Percentiles rank a stretch among this genome's conserved stretches.
phyloP scores from a whole-genome alignment of 2,329 filamentous ascomycete species.

The Blastomyces gilchristii region DNA sequence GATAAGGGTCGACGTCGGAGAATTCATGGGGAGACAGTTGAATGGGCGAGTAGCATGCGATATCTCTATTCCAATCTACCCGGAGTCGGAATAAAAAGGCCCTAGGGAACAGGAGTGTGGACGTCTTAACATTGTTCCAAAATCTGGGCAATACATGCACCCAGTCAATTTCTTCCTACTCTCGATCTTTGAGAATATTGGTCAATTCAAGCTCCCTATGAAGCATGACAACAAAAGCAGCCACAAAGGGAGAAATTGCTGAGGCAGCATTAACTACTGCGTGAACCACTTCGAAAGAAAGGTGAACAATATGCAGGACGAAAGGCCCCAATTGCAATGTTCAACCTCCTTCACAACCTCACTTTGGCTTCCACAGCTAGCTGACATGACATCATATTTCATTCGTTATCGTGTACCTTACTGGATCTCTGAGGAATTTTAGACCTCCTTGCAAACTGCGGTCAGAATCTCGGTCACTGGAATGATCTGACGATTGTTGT shows the following conservation, averaged over 20 bases:
- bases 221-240: too few relatives aligned
- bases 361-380: background rate
- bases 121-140: background rate
- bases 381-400: background rate
- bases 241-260: too few relatives aligned
- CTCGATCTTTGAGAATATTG: background rate
- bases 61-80: background rate
- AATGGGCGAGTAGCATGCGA: too few relatives aligned
- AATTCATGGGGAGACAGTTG: too few relatives aligned
- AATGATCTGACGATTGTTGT: background rate
- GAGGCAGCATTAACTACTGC: too few relatives aligned
- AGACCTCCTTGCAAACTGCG: background rate
- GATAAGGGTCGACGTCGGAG: too few relatives aligned
- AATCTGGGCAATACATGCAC: background rate
- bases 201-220: too few relatives aligned
- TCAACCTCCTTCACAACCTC: background rate
- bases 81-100: background rate
- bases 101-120: background rate
- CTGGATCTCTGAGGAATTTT: background rate
- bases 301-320: too few relatives aligned
- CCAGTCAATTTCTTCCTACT: background rate
- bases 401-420: background rate
- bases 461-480: too few relatives aligned
- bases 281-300: too few relatives aligned
- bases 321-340: too few relatives aligned